A percentile compares a stretch with the other conserved stretches of the same genome.
phyloP scores from a whole-genome alignment of 2,329 filamentous ascomycete genomes.

The Colletotrichum sp. region DNA sequence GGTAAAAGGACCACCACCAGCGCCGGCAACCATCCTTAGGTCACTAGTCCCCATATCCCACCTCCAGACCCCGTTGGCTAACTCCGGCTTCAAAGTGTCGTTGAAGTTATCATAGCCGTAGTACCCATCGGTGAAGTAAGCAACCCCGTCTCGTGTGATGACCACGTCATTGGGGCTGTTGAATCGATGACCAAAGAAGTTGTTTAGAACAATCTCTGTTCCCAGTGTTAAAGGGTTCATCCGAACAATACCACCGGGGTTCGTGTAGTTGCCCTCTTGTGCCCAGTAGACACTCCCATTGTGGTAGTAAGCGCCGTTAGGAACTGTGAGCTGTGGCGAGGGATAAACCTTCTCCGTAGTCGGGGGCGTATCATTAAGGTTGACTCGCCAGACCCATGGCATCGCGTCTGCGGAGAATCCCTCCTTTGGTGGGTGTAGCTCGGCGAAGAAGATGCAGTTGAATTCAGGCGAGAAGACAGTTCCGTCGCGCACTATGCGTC shows the following conservation, averaged over 20 bases:
- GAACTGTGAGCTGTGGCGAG: conserved; percentile 18
- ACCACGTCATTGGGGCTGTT: conserved; percentile 25
- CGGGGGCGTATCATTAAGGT: conserved; percentile 6
- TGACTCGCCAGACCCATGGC: conserved; percentile 20
- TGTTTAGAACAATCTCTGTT: conserved; percentile 20
- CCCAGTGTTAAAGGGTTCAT: conserved; percentile 16
- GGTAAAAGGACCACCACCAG: conserved; percentile 21
- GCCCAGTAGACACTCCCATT: conserved; percentile 22
- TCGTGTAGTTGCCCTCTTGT: conserved; percentile 21
- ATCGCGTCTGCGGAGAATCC: conserved; percentile 19
- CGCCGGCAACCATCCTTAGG: conserved; percentile 19
- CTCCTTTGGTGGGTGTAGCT: conserved; percentile 17
- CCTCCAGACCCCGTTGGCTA: conserved; percentile 23
- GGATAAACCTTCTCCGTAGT: conserved; percentile 22
- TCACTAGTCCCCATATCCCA: conserved; percentile 19
- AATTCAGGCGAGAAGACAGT: conserved; percentile 22
- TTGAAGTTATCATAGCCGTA: conserved; percentile 25
- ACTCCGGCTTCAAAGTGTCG: conserved; percentile 21
- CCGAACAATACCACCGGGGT: conserved; percentile 13
- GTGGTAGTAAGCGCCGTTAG: conserved; percentile 24
- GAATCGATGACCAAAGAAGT: conserved; percentile 23
- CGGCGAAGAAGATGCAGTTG: conserved; percentile 22
- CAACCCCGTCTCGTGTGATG: conserved; percentile 15
- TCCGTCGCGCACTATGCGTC: conserved; percentile 18
- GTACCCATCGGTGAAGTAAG: conserved; percentile 24